Conservation (phyloP, 176 grass and related monocot species). For the Cocos nucifera region DNA sequence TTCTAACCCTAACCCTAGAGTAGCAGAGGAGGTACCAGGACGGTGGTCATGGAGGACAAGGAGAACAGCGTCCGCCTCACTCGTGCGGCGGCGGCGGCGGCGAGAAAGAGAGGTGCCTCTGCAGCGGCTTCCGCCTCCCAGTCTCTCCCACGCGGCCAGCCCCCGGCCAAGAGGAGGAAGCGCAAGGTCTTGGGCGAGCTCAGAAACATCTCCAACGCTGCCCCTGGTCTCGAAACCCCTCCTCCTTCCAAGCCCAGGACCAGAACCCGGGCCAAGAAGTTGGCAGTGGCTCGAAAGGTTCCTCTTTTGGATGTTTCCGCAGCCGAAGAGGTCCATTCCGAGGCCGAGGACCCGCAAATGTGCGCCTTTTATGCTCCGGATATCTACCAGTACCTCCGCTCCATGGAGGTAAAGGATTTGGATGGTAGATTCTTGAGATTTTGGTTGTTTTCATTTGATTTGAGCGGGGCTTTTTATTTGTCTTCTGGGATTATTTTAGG, state of each 20-base stretch:
- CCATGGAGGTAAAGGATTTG: constrained; percentile 35
- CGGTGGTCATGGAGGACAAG: not conserved
- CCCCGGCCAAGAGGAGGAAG: constrained; percentile 1
- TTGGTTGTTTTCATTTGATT: no score
- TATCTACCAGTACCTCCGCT: constrained; percentile 30
- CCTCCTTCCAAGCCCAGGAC: constrained; percentile 7
- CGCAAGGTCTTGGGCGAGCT: constrained; percentile 1
- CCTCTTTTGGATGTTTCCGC: no score
- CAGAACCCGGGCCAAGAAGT: not conserved
- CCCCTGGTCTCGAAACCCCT: not conserved
- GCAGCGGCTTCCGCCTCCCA: not conserved
- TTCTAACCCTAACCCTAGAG: not conserved
- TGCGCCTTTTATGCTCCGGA: constrained; percentile 12
- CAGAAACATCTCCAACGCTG: not conserved
- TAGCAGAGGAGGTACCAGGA: not conserved
- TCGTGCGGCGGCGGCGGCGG: not conserved
- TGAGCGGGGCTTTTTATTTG: not conserved
- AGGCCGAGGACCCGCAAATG: not conserved
- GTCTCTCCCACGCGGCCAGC: not conserved
- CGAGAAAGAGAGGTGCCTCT: no score
- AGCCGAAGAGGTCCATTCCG: not conserved
- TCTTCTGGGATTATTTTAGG: constrained; percentile 15
- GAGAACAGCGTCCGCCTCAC: constrained; percentile 5
- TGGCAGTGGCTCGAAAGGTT: not conserved
- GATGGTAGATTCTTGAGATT: not conserved